Evolutionary conservation across 768 basidiomycete genomes (phyloP).

Genomic region (Suillus discolor): DNA sequence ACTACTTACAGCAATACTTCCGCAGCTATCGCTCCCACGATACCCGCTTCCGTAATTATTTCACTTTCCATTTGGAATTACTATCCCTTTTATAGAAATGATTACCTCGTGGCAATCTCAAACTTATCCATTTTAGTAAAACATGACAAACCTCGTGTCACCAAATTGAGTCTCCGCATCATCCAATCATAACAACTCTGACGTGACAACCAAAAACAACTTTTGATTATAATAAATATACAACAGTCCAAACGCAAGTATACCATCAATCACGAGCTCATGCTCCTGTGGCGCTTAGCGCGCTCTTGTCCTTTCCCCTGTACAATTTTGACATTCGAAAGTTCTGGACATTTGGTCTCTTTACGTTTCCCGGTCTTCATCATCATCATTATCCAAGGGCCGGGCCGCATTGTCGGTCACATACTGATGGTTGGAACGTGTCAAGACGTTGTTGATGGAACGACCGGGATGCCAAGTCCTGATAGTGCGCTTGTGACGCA

Average conservation of each 20-base stretch:
- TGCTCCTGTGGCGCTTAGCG: constrained; percentile 33
- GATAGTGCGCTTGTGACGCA: constrained; percentile 32
- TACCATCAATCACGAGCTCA: constrained; percentile 8
- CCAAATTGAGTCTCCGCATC: neutral
- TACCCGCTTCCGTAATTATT: constrained; percentile 25
- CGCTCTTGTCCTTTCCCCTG: constrained; percentile 34
- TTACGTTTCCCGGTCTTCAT: constrained; percentile 19
- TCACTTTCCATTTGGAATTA: constrained; percentile 10
- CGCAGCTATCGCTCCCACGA: constrained; percentile 40
- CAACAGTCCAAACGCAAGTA: neutral
- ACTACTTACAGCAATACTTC: constrained; percentile 29
- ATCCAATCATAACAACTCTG: neutral
- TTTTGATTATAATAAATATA: neutral
- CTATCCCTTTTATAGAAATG: constrained; percentile 10
- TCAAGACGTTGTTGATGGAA: constrained; percentile 28
- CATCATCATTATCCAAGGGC: constrained; percentile 12
- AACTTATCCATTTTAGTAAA: constrained; percentile 8
- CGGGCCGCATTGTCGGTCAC: constrained; percentile 26
- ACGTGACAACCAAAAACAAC: neutral
- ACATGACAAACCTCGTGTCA: constrained; percentile 8
- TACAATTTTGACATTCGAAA: constrained; percentile 35
- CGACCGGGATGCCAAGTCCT: constrained; percentile 35
- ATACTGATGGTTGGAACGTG: constrained; percentile 18
- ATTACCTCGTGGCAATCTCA: constrained; percentile 15
- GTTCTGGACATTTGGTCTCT: constrained; percentile 9